Evolutionary conservation across 495 filamentous ascomycete species (phyloP), one percentile per base, ranked within the genome.

Genomic region (Acidomyces sp.): DNA sequence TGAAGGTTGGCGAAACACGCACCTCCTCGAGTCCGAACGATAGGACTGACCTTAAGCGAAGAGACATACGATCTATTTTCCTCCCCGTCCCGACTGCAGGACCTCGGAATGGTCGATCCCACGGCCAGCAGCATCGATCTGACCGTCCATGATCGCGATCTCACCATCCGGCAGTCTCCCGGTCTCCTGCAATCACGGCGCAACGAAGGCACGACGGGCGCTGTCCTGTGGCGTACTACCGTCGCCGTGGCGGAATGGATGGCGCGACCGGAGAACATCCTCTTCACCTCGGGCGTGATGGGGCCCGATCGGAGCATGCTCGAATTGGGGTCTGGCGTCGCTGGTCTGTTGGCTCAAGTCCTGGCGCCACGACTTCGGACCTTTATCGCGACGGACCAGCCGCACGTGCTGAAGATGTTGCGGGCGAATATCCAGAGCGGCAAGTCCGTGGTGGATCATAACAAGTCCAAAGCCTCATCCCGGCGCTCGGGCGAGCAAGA

Each of bases 201-300:
- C 12, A 69, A 72, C 16, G 78, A 76, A 13, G 92, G 90, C 1
- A 97, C 90, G 1, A 97, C 90, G 3, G 90, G 90, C 41, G 37
- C 39, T 81, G 84, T 88, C 15, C 64, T 92, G 12, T 97, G 90
- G 90, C 90, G 83, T 64, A 80, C 93, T 53, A 93, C 86, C 3
- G 85, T 90, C 16, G 62, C 73, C 37, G 77, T 96, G 55, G 82
- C 90, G 10, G 67, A 77, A 54, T 97, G 86, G 85, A 63, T 95
- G 25, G 64, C 71, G 19, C 64, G 67, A 9, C 51, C 65, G n/a
- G 52, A 56, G 20, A 87, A 85, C 56, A 55, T 74, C 0, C 70
- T 95, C 29, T 81, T 78, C 63, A 53, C 57, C 2, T 48, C 66
- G 39, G 58, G 59, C n/a, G 39, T 79, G 29, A 65, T 90, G 13